Percentiles rank a stretch among this genome's conserved stretches.
Conservation (phyloP, 257 asterid genomes). For the Avicennia marina region DNA sequence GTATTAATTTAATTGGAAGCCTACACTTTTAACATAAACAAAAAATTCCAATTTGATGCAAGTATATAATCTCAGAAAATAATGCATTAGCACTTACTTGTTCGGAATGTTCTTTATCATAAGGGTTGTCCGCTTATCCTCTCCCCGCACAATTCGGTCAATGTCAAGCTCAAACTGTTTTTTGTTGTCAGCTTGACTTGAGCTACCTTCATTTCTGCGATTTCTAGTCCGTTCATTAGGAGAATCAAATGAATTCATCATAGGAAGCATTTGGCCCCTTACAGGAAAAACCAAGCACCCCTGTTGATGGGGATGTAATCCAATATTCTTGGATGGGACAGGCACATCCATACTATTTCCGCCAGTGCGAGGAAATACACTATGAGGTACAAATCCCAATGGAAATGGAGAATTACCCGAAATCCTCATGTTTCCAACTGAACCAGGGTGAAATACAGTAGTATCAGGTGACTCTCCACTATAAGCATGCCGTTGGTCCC, state of each 20-base stretch:
- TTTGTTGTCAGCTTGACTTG: slow-evolving; percentile 72
- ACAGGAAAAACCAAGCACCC: slow-evolving; percentile 81
- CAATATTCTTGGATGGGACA: slow-evolving; percentile 63
- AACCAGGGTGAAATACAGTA: slow-evolving; percentile 77
- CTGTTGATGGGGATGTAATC: slow-evolving; percentile 77
- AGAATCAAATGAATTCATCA: slow-evolving; percentile 80
- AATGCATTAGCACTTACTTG: slow-evolving; percentile 53
- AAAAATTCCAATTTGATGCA: not conserved
- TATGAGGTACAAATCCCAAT: slow-evolving; percentile 68
- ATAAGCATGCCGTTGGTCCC: slow-evolving; percentile 76
- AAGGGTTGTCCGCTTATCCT: slow-evolving; percentile 95
- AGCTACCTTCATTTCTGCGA: slow-evolving; percentile 74
- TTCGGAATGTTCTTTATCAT: slow-evolving; percentile 99
- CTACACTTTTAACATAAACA: no score
- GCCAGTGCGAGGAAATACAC: slow-evolving; percentile 59
- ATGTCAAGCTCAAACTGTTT: slow-evolving; percentile 97
- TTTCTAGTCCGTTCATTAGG: slow-evolving; percentile 80
- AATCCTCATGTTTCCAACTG: slow-evolving; percentile 74
- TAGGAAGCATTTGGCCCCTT: slow-evolving; percentile 88
- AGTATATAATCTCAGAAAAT: slow-evolving; percentile 9
- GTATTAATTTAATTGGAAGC: no score
- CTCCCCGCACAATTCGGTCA: slow-evolving; percentile 84
- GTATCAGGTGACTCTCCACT: slow-evolving; percentile 84
- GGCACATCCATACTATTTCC: slow-evolving; percentile 71
- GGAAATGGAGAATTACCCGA: slow-evolving; percentile 82